Percentiles rank a stretch among this genome's conserved stretches.
These are phyloP conservation scores for Ceratobasidium theobromae DNA, from an alignment of 1,284 basidiomycete genomes.

Conservation along the genomic window DNA sequence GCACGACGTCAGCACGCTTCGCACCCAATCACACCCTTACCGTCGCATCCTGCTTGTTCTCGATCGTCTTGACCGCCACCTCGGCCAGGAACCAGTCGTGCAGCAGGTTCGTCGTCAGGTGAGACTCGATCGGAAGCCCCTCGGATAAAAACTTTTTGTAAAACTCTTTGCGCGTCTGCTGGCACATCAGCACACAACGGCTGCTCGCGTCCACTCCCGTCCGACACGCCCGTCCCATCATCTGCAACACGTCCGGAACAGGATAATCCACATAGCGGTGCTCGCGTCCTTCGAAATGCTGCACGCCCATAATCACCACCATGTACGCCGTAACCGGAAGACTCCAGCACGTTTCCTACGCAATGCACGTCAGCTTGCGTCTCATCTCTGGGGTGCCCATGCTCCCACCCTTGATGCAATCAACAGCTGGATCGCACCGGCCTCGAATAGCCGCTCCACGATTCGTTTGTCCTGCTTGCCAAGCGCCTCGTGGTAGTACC, in stretches of 20 bases:
- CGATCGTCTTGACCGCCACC: conserved; percentile 97
- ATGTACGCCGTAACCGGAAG: conserved; percentile 92
- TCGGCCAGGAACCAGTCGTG: conserved; percentile 99
- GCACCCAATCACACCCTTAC: conserved; percentile 52
- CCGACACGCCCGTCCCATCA: conserved; percentile 96
- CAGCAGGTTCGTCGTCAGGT: conserved; percentile 79
- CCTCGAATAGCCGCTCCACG: conserved; percentile 90
- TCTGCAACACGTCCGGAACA: conserved; percentile 95
- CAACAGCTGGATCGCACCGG: conserved; percentile 92
- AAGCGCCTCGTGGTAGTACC: conserved; percentile 94
- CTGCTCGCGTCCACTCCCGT: conserved; percentile 83
- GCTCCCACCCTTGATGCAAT: conserved; percentile 82
- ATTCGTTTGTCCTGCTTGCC: conserved; percentile 90
- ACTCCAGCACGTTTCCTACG: conserved; percentile 91
- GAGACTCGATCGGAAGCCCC: conserved; percentile 96
- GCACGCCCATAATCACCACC: conserved; percentile 98
- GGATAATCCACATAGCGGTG: conserved; percentile 98
- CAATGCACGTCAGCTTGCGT: neutral
- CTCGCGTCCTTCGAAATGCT: conserved; percentile 93
- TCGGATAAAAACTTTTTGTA: conserved; percentile 99
- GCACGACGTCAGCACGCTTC: conserved; percentile 34
- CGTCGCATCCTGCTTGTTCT: conserved; percentile 97
- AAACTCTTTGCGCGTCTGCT: conserved; percentile 95
- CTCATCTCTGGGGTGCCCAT: neutral
- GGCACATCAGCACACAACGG: conserved; percentile 94